phyloP scores from a whole-genome alignment of 83 land plant genomes.

The Isoetes engelmannii region DNA sequence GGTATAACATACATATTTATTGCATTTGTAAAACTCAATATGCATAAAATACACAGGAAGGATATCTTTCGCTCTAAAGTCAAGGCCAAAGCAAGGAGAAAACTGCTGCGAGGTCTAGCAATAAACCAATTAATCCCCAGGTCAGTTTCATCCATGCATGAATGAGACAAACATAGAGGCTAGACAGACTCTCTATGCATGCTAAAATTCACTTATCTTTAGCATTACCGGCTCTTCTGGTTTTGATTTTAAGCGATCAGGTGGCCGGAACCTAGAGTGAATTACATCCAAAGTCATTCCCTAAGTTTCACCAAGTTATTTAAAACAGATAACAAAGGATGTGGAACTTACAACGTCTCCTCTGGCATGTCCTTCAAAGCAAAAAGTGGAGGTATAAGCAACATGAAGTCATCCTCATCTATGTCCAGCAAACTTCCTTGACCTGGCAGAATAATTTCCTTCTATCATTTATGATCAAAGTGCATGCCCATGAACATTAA shows the following conservation, averaged over 20 bases:
- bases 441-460: slow-evolving; percentile 18
- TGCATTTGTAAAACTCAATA: no score
- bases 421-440: slow-evolving; percentile 46
- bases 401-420: slow-evolving; percentile 70
- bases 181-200: not conserved
- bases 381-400: slow-evolving; percentile 76
- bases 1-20: not conserved
- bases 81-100: slow-evolving; percentile 49
- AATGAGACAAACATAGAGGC: not conserved
- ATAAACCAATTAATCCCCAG: slow-evolving; percentile 11
- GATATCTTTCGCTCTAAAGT: slow-evolving; percentile 80
- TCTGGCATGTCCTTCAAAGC: slow-evolving; percentile 78
- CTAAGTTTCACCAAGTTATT: not conserved
- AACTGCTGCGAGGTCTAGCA: slow-evolving; percentile 40
- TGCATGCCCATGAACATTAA: no score
- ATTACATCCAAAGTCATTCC: not conserved
- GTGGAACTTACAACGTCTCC: slow-evolving; percentile 58
- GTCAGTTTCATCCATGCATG: not conserved
- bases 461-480: no score
- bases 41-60: slow-evolving; percentile 13
- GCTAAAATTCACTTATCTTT: slow-evolving; percentile 16
- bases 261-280: slow-evolving; percentile 43
- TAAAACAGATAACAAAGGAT: not conserved
- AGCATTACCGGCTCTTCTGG: slow-evolving; percentile 28
- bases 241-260: slow-evolving; percentile 32